Percentiles rank a stretch among this genome's conserved stretches.
phyloP scores from a whole-genome alignment of 352 stramenopile species.

The Globisporangium echinulatum region DNA sequence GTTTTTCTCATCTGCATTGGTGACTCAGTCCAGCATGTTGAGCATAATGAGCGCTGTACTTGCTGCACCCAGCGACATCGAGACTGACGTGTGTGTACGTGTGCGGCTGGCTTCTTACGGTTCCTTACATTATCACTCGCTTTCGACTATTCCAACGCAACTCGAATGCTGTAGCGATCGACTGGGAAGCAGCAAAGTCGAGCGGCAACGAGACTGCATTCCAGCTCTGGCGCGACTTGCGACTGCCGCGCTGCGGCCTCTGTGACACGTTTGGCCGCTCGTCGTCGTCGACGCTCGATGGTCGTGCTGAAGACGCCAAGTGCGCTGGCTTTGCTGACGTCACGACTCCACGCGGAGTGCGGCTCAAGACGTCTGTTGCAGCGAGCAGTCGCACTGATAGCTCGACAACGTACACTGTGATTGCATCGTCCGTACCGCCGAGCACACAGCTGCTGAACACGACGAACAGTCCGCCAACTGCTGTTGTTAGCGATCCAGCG shows the following conservation, averaged over 20 bases:
- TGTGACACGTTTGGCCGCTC: conserved; percentile 37
- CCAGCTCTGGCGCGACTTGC: conserved; percentile 34
- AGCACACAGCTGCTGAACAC: background rate
- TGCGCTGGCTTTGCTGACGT: conserved; percentile 33
- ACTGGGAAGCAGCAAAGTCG: conserved; percentile 2
- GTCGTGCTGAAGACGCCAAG: conserved; percentile 10
- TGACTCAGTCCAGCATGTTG: too few relatives aligned
- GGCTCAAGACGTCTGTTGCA: conserved; percentile 5
- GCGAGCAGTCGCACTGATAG: background rate
- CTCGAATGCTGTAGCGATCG: conserved; percentile 9
- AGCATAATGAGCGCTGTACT: too few relatives aligned
- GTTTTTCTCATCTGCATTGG: too few relatives aligned
- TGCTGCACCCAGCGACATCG: too few relatives aligned
- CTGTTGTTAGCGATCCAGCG: background rate
- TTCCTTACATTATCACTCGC: background rate
- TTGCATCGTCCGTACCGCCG: background rate
- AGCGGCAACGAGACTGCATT: conserved; percentile 2
- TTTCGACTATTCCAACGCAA: background rate
- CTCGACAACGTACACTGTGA: background rate
- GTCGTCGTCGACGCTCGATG: background rate
- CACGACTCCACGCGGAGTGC: conserved; percentile 7
- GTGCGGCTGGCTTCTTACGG: too few relatives aligned
- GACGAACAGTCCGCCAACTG: background rate
- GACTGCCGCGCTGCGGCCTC: conserved; percentile 44
- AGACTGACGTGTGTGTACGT: too few relatives aligned